These are phyloP conservation scores for Colletotrichum sp. DNA, from an alignment of 2,329 filamentous ascomycete species.

Conservation along the genomic window DNA sequence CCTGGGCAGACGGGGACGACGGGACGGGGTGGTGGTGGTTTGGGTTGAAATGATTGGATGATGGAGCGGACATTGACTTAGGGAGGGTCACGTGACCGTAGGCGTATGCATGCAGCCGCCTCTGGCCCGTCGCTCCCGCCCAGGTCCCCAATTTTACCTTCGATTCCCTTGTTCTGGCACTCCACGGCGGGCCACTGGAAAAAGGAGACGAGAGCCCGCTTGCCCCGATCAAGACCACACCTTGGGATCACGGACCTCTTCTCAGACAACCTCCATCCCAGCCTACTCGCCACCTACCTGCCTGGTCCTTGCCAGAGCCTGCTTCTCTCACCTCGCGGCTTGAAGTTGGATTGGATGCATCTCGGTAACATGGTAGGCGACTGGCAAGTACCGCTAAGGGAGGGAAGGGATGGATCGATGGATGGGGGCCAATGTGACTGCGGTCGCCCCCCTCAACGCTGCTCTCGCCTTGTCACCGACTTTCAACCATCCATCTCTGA, in stretches of 20 bases:
- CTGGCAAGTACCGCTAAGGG: not conserved
- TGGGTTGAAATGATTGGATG: slow-evolving; percentile 4
- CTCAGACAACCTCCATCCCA: not conserved
- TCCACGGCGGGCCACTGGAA: slow-evolving; percentile 1
- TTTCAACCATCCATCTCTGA: not conserved
- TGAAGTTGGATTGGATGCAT: not conserved
- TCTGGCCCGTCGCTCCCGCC: slow-evolving; percentile 18
- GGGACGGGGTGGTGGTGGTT: not conserved
- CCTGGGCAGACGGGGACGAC: not conserved
- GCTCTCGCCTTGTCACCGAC: not conserved
- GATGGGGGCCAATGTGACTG: not conserved
- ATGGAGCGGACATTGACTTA: slow-evolving; percentile 1
- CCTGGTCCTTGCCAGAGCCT: not conserved
- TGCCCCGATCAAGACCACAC: not conserved
- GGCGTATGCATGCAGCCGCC: slow-evolving; percentile 20
- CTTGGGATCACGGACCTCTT: slow-evolving; percentile 4
- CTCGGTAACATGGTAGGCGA: not conserved
- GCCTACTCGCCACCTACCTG: not conserved
- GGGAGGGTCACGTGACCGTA: slow-evolving; percentile 8
- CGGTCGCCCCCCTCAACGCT: not conserved
- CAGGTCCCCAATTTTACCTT: slow-evolving; percentile 12
- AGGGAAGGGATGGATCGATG: not conserved
- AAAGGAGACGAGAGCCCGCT: not conserved
- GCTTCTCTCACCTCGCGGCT: not conserved
- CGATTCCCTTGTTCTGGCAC: slow-evolving; percentile 12